These are phyloP conservation scores for Geotrichum candidum DNA, from an alignment of 1,139 yeast genomes.

Conservation along the genomic window DNA sequence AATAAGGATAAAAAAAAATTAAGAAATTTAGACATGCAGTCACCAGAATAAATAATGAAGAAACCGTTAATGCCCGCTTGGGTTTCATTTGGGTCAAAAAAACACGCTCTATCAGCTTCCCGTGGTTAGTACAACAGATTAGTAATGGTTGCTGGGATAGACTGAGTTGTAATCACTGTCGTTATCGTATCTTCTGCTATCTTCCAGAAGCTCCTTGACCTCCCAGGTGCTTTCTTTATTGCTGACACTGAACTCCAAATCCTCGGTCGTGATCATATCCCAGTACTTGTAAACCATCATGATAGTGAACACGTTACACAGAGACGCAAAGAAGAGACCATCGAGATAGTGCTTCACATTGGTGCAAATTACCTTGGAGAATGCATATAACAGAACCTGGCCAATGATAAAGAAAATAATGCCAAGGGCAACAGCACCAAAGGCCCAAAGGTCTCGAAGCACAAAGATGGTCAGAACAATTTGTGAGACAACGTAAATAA, in stretches of 20 bases:
- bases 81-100: not conserved
- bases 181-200: slow-evolving; percentile 38
- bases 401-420: slow-evolving; percentile 73
- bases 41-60: not conserved
- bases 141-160: slow-evolving; percentile 27
- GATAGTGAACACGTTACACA: slow-evolving; percentile 70
- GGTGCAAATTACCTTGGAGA: slow-evolving; percentile 60
- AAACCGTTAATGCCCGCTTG: not conserved
- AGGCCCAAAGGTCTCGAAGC: slow-evolving; percentile 75
- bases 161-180: slow-evolving; percentile 36
- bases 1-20: not conserved
- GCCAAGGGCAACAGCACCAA: slow-evolving; percentile 72
- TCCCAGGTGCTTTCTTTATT: slow-evolving; percentile 45
- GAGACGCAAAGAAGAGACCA: slow-evolving; percentile 77
- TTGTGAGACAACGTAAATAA: slow-evolving; percentile 62
- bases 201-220: slow-evolving; percentile 46
- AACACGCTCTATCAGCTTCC: not conserved
- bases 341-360: slow-evolving; percentile 81
- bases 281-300: slow-evolving; percentile 96
- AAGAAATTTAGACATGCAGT: slow-evolving; percentile 24
- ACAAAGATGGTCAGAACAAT: slow-evolving; percentile 62
- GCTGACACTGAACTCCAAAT: slow-evolving; percentile 82
- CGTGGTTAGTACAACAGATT: not conserved
- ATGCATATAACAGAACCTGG: slow-evolving; percentile 65
- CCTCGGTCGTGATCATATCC: slow-evolving; percentile 96